A percentile compares a stretch with the other conserved stretches of the same genome.
Conservation (phyloP, 164 flowering plant species). For the Brasenia schreberi region DNA sequence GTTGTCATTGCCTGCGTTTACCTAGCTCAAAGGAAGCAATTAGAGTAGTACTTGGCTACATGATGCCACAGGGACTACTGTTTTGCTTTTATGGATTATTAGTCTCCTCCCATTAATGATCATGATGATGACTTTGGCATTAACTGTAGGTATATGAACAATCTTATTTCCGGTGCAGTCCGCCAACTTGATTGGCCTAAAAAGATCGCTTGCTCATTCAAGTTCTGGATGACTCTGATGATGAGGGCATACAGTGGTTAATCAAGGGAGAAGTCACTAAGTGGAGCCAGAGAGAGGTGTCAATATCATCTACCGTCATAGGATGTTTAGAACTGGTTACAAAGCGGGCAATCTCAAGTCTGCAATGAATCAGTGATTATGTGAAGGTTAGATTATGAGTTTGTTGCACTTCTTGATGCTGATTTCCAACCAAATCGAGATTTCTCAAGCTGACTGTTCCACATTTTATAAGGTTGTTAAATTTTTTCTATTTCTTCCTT, state of each 20-base stretch:
- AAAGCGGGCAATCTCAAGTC: constrained; percentile 99
- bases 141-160: constrained; percentile 66
- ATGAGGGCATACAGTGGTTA: constrained; percentile 51
- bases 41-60: too few species aligned
- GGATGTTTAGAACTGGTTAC: constrained; percentile 82
- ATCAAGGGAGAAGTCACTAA: constrained; percentile 80
- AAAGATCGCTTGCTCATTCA: constrained; percentile 69
- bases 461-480: constrained; percentile 64
- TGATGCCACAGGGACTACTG: too few species aligned
- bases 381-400: constrained; percentile 88
- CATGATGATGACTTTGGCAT: too few species aligned
- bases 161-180: constrained; percentile 72
- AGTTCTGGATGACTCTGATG: constrained; percentile 86
- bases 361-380: constrained; percentile 85
- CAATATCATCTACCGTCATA: constrained; percentile 57
- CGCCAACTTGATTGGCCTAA: constrained; percentile 90
- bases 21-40: too few species aligned
- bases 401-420: constrained; percentile 88
- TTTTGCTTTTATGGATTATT: too few species aligned
- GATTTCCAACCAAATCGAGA: constrained; percentile 92
- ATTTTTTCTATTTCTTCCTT: not conserved
- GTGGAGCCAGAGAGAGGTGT: constrained; percentile 75
- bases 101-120: too few species aligned
- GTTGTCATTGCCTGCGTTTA: too few species aligned
- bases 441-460: constrained; percentile 70